A percentile compares a stretch with the other conserved stretches of the same genome.
phyloP scores from a whole-genome alignment of 176 grass and related monocot genomes.

The Panicum miliaceum region DNA sequence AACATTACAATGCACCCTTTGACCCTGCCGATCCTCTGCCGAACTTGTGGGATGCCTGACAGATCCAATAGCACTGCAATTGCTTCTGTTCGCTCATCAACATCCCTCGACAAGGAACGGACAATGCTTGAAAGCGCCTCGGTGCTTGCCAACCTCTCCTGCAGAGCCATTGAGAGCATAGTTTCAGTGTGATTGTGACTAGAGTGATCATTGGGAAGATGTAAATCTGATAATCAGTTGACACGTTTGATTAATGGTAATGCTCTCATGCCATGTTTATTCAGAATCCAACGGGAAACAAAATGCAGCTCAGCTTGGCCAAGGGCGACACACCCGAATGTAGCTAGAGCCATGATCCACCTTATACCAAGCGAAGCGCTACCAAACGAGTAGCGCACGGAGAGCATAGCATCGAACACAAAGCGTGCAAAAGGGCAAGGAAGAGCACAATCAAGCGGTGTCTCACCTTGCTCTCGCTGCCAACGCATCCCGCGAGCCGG shows the following conservation, averaged over 20 bases:
- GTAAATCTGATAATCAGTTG: background rate
- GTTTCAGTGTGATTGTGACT: background rate
- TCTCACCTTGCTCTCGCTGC: constrained; percentile 65
- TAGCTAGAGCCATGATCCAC: background rate
- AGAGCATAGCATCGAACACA: constrained; percentile 31
- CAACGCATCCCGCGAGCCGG: constrained; percentile 43
- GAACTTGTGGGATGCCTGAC: constrained; percentile 57
- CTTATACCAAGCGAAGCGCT: background rate
- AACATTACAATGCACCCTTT: constrained; percentile 86
- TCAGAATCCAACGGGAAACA: background rate
- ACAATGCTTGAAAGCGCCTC: constrained; percentile 78
- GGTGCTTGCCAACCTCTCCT: constrained; percentile 75
- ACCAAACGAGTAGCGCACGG: background rate
- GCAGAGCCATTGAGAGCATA: background rate
- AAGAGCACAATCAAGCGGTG: background rate
- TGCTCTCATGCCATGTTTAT: background rate
- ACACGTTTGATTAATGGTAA: background rate
- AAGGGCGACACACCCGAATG: no score
- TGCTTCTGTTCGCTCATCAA: constrained; percentile 62
- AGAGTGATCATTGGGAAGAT: background rate
- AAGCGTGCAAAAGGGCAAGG: background rate
- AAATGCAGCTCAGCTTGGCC: background rate
- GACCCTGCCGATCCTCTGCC: constrained; percentile 82
- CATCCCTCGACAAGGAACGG: constrained; percentile 65
- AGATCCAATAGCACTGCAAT: constrained; percentile 70